A percentile compares a stretch with the other conserved stretches of the same genome.
Evolutionary conservation across 2,329 filamentous ascomycete species (phyloP).

Genomic region (Cladophialophora immunda): DNA sequence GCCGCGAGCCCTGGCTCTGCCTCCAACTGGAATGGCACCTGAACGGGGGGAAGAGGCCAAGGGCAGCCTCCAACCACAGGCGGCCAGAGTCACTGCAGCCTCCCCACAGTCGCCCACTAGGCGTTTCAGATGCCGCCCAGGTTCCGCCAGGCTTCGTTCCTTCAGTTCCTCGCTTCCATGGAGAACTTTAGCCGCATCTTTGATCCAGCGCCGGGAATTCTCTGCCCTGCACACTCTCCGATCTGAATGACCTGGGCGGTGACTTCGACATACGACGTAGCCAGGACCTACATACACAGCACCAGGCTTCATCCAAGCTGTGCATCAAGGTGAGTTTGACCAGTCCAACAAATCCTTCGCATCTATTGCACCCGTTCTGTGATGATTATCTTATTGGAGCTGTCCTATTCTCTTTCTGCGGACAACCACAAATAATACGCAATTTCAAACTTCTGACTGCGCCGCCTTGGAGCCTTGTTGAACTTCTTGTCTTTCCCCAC

Average conservation of each 20-base stretch:
- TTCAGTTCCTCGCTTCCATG: neutral
- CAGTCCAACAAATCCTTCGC: neutral
- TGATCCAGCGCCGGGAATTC: neutral
- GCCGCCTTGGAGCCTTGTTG: neutral
- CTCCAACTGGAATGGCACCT: conserved; percentile 3
- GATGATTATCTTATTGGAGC: conserved; percentile 48
- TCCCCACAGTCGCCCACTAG: conserved; percentile 1
- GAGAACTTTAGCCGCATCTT: conserved; percentile 1
- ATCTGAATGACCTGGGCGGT: neutral
- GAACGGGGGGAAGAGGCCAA: neutral
- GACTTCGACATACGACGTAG: neutral
- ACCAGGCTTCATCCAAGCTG: neutral
- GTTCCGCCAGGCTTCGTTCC: neutral
- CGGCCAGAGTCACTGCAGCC: neutral
- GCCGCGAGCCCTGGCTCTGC: neutral
- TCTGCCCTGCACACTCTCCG: neutral
- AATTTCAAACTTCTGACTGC: conserved; percentile 39
- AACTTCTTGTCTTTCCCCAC: neutral
- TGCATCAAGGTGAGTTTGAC: neutral
- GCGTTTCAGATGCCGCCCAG: conserved; percentile 9
- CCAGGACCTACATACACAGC: neutral
- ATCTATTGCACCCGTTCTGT: conserved; percentile 15
- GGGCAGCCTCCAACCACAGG: conserved; percentile 1
- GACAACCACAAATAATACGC: conserved; percentile 40
- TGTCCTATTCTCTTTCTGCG: conserved; percentile 44